Evolutionary conservation across 2,329 filamentous ascomycete species (phyloP).

Genomic region (Pseudogymnoascus sp.): DNA sequence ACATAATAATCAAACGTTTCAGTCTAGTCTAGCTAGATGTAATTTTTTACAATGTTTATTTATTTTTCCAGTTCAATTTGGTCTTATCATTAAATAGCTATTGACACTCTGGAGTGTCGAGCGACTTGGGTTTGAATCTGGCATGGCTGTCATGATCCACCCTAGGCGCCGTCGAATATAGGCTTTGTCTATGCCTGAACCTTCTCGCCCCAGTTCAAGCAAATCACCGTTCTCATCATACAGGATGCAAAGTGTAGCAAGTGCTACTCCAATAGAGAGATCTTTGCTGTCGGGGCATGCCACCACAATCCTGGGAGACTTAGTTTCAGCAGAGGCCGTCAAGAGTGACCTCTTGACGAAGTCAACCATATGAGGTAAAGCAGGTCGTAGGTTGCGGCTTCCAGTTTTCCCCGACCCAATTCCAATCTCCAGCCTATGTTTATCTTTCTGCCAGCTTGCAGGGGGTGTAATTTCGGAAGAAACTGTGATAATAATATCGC

Average conservation of each 20-base stretch:
- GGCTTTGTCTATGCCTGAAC: conserved; percentile 56
- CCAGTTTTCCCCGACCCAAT: conserved; percentile 70
- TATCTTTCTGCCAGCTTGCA: conserved; percentile 34
- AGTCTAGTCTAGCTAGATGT: background rate
- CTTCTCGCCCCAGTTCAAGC: background rate
- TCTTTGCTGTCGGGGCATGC: conserved; percentile 75
- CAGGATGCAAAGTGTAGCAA: conserved; percentile 70
- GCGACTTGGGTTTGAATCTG: conserved; percentile 75
- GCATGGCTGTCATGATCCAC: conserved; percentile 73
- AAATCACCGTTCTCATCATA: conserved; percentile 56
- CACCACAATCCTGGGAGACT: conserved; percentile 42
- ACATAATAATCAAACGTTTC: background rate
- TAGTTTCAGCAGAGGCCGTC: background rate
- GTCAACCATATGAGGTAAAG: conserved; percentile 55
- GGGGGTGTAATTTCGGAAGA: conserved; percentile 37
- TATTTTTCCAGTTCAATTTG: background rate
- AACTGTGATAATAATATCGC: conserved; percentile 34
- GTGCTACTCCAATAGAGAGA: conserved; percentile 67
- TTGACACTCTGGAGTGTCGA: conserved; percentile 88
- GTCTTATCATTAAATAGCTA: conserved; percentile 66
- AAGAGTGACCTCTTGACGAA: conserved; percentile 30
- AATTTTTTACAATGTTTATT: background rate
- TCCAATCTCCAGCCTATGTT: conserved; percentile 46
- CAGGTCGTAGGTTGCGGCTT: conserved; percentile 71
- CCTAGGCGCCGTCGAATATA: conserved; percentile 71